phyloP scores from a whole-genome alignment of 371 early-diverging fungal genomes.

The Haplosporangium sp. region DNA sequence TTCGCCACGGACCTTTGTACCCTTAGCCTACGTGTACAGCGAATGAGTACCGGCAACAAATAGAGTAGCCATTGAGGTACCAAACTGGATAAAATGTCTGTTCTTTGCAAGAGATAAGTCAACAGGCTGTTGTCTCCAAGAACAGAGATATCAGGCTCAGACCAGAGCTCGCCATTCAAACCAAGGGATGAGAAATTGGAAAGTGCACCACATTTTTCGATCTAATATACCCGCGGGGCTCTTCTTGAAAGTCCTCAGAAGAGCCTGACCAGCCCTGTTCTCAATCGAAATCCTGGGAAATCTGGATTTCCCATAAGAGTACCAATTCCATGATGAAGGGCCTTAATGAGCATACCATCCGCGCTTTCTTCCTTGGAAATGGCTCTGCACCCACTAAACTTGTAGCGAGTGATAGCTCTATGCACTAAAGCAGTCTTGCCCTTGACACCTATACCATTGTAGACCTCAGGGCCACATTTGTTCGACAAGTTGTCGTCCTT shows the following conservation, averaged over 20 bases:
- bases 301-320: constrained; percentile 23
- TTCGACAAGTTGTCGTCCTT: constrained; percentile 38
- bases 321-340: constrained; percentile 53
- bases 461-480: constrained; percentile 59
- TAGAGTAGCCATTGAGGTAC: constrained; percentile 66
- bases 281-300: constrained; percentile 55
- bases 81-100: constrained; percentile 53
- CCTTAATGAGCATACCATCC: constrained; percentile 62
- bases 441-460: constrained; percentile 30
- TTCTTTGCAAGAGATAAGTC: constrained; percentile 61
- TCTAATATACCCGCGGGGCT: constrained; percentile 2
- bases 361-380: constrained; percentile 72
- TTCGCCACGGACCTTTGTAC: constrained; percentile 11
- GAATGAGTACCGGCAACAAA: constrained; percentile 71
- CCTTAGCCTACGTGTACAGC: constrained; percentile 58
- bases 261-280: constrained; percentile 44
- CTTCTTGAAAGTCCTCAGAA: constrained; percentile 8
- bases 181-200: constrained; percentile 71
- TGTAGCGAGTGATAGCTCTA: constrained; percentile 65
- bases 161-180: constrained; percentile 68
- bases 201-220: constrained; percentile 57
- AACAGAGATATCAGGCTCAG: constrained; percentile 76
- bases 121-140: constrained; percentile 80
- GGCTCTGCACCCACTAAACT: constrained; percentile 56
- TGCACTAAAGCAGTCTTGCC: constrained; percentile 63